Conservation (phyloP, 371 early-diverging fungal species). For the Apophysomyces variabilis region DNA sequence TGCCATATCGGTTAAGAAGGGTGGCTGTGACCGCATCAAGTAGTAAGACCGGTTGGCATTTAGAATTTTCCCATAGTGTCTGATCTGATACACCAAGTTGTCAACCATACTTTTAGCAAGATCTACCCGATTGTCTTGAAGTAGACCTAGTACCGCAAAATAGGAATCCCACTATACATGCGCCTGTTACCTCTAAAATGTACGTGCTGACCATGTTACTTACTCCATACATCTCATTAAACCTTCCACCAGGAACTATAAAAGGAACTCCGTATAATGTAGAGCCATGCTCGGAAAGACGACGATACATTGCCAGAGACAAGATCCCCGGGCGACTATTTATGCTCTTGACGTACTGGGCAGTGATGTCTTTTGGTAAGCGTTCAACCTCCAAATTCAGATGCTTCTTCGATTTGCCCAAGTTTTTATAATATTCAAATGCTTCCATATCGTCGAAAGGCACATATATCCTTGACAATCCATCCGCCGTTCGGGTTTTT, state of each 20-base stretch:
- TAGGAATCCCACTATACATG: slow-evolving; percentile 85
- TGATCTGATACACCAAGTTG: slow-evolving; percentile 92
- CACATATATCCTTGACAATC: slow-evolving; percentile 79
- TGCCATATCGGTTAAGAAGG: slow-evolving; percentile 94
- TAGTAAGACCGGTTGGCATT: slow-evolving; percentile 98
- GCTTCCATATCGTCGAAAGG: slow-evolving; percentile 78
- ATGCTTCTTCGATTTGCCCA: slow-evolving; percentile 61
- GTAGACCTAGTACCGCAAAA: slow-evolving; percentile 88
- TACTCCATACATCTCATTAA: slow-evolving; percentile 95
- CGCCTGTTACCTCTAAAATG: neutral
- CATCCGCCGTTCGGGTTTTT: slow-evolving; percentile 74
- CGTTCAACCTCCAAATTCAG: slow-evolving; percentile 73
- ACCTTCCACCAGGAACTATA: slow-evolving; percentile 95
- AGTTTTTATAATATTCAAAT: slow-evolving; percentile 70
- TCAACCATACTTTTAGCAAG: slow-evolving; percentile 91
- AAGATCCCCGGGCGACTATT: slow-evolving; percentile 84
- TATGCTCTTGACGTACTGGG: slow-evolving; percentile 83
- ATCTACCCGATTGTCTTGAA: slow-evolving; percentile 78
- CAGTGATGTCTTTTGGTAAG: slow-evolving; percentile 81
- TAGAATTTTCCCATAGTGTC: slow-evolving; percentile 94
- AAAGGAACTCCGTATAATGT: slow-evolving; percentile 81
- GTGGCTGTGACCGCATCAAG: slow-evolving; percentile 94
- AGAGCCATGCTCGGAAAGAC: slow-evolving; percentile 7
- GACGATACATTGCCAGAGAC: slow-evolving; percentile 68
- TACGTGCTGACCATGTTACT: neutral